Evolutionary conservation across 2,329 filamentous ascomycete species (phyloP), one percentile per base, ranked within the genome.

Genomic region (Calonectria pseudoturangicola): DNA sequence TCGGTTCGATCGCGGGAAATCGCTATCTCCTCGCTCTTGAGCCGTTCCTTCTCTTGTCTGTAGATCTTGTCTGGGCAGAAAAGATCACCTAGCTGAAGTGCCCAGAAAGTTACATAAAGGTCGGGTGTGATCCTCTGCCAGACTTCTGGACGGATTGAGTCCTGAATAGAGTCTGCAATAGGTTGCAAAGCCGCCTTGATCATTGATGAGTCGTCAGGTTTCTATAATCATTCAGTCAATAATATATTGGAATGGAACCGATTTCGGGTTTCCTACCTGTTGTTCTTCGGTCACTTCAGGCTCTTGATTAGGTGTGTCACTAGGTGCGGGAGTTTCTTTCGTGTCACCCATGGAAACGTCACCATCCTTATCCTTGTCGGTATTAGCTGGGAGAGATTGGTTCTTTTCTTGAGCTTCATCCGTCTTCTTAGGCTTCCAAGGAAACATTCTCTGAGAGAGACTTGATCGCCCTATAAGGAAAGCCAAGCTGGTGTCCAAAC

Each of bases 21-120:
- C 1, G 92, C 89, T 41, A 91, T 88, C 60, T 93, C 89, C 79
- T 93, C 92, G 68, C 90, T 91, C 76, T 92, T 90, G 27, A 95
- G 87, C 10, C 92, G 89, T 25, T 91, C 90, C 43, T 93, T 92
- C 81, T 97, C 95, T 18, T 92, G 89, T 60, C 94, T 90, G 81
- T 99, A 99, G 73, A 93, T 94, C 41, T 92, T 89, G 73, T 91
- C 91, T 1, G 94, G 94, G 75, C 96, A 92, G 70, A 91, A 90
- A 70, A 98, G 87, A 81, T 99, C 96, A 56, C 94, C 92, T 3
- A 97, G 89, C 33, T 95, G 93, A 15, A 98, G 88, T 64, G 96
- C 93, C 97, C 97, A 99, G 84, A 99, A 99, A 0, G 94, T 94
- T 51, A 94, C 91, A 80, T 95, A 98, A 82, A 98, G 96, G 36